These are phyloP conservation scores for Tricholoma sp. DNA, from an alignment of 768 basidiomycete species.

Conservation along the genomic window DNA sequence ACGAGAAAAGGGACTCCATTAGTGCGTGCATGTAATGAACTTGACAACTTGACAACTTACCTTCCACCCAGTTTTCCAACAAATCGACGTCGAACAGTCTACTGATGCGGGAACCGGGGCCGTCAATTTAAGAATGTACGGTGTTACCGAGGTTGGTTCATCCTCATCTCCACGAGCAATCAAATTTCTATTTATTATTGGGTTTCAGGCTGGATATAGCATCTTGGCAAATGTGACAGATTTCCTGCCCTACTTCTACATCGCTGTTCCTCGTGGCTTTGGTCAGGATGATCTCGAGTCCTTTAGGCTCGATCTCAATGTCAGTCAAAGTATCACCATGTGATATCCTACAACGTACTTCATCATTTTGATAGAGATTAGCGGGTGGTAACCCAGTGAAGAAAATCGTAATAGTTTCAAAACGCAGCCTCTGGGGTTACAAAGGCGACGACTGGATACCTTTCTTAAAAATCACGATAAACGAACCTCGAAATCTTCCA, in stretches of 20 bases:
- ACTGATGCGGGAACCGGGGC: conserved; percentile 39
- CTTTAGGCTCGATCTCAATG: conserved; percentile 72
- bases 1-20: conserved; percentile 61
- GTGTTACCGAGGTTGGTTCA: conserved; percentile 72
- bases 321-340: conserved; percentile 29
- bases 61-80: conserved; percentile 81
- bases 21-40: conserved; percentile 36
- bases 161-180: background rate
- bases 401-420: conserved; percentile 53
- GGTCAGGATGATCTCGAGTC: conserved; percentile 56
- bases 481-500: conserved; percentile 71
- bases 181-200: background rate
- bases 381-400: conserved; percentile 35
- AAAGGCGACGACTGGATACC: conserved; percentile 69
- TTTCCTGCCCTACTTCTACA: conserved; percentile 92
- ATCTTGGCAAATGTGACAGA: conserved; percentile 78
- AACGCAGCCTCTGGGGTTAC: conserved; percentile 84
- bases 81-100: conserved; percentile 82
- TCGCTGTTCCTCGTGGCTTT: conserved; percentile 84
- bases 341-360: background rate
- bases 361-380: conserved; percentile 22
- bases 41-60: background rate
- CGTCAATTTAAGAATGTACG: conserved; percentile 68
- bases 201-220: conserved; percentile 72
- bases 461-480: conserved; percentile 82